These are phyloP conservation scores for Warburgia ugandensis DNA, from an alignment of 164 flowering plant genomes.

Conservation along the genomic window DNA sequence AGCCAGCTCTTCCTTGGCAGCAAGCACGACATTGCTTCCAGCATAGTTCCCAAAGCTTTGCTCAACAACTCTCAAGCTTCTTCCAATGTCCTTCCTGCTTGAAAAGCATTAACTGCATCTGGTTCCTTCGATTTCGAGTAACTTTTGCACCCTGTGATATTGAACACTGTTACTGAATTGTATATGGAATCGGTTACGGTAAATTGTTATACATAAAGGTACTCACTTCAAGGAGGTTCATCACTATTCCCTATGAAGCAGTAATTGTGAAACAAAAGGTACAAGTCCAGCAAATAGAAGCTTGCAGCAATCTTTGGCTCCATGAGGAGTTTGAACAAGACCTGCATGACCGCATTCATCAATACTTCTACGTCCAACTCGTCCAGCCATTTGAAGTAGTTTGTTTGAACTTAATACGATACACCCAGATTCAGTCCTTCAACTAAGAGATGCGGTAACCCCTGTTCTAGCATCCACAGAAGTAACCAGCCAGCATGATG, in stretches of 20 bases:
- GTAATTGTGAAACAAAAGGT: conserved; percentile 94
- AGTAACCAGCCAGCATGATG: conserved; percentile 98
- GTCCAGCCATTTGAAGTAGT: conserved; percentile 96
- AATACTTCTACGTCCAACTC: conserved; percentile 95
- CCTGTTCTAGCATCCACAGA: conserved; percentile 96
- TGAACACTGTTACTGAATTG: not conserved
- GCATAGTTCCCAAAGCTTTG: conserved; percentile 96
- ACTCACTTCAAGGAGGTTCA: conserved; percentile 82
- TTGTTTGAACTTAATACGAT: conserved; percentile 66
- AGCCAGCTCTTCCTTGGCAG: conserved; percentile 78
- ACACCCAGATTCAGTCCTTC: conserved; percentile 65
- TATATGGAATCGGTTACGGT: too few relatives aligned
- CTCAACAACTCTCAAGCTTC: conserved; percentile 95
- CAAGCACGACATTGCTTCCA: conserved; percentile 91
- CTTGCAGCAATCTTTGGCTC: conserved; percentile 93
- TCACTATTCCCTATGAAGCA: conserved; percentile 98
- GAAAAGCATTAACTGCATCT: conserved; percentile 30
- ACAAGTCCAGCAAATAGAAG: conserved; percentile 79
- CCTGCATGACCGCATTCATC: conserved; percentile 86
- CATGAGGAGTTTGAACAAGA: conserved; percentile 78
- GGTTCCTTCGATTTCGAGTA: conserved; percentile 44
- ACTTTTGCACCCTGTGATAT: conserved; percentile 70
- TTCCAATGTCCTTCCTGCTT: conserved; percentile 70
- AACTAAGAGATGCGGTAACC: conserved; percentile 79
- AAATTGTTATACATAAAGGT: not conserved